A percentile compares a stretch with the other conserved stretches of the same genome.
Conservation (phyloP, 78 protist genomes). For the Dictyostelium discoideum region dicty_2.7 NC_007089.4:6316501-6317000, state of each 20-base stretch:
- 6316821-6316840: constrained; percentile 72
- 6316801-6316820: constrained; percentile 21
- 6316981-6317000: constrained; percentile 36
- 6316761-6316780: constrained; percentile 57
- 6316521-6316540: constrained; percentile 68
- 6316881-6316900: constrained; percentile 4
- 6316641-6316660: constrained; percentile 34
- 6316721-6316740: neutral
- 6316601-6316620: neutral
- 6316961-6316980: constrained; percentile 39
- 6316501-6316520: too few species aligned
- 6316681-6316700: constrained; percentile 20
- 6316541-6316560: constrained; percentile 37
- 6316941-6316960: constrained; percentile 50
- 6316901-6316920: neutral
- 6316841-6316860: constrained; percentile 53
- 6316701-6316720: constrained; percentile 51
- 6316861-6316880: constrained; percentile 47
- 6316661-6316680: constrained; percentile 63
- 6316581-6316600: constrained; percentile 66
- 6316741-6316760: constrained; percentile 17
- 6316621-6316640: neutral
- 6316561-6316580: constrained; percentile 14
- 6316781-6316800: constrained; percentile 44
- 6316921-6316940: constrained; percentile 41